phyloP scores from a whole-genome alignment of 176 grass and related monocot genomes.

The Triticum urartu region DNA sequence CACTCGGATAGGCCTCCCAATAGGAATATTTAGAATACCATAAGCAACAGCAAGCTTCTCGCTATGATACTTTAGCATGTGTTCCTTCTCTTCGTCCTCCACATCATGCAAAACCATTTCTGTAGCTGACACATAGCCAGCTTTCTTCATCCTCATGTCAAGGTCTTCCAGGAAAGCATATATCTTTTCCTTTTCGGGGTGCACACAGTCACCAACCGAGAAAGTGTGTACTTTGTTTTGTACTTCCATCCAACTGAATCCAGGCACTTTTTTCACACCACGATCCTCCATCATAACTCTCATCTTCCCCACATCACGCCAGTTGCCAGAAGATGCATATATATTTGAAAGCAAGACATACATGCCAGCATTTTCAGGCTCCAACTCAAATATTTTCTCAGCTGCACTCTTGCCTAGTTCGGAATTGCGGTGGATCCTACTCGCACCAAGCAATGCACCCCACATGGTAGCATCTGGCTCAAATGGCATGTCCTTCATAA shows the following conservation, averaged over 20 bases:
- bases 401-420: conserved; percentile 75
- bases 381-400: conserved; percentile 89
- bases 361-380: conserved; percentile 90
- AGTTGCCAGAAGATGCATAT: conserved; percentile 84
- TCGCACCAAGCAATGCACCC: conserved; percentile 90
- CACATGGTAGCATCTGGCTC: conserved; percentile 87
- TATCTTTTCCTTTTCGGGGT: conserved; percentile 84
- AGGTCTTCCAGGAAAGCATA: conserved; percentile 84
- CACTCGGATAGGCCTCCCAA: conserved; percentile 72
- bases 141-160: conserved; percentile 72
- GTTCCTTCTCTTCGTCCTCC: conserved; percentile 94
- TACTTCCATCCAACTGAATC: conserved; percentile 95
- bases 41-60: conserved; percentile 92
- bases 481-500: conserved; percentile 81
- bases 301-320: conserved; percentile 76
- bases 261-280: conserved; percentile 77
- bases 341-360: conserved; percentile 95
- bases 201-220: conserved; percentile 69
- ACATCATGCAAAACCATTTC: conserved; percentile 95
- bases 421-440: conserved; percentile 85
- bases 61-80: conserved; percentile 90
- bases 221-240: conserved; percentile 84
- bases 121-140: conserved; percentile 75
- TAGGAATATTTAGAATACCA: conserved; percentile 82
- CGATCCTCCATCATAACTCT: conserved; percentile 77